Percentiles rank a stretch among this genome's conserved stretches.
These are phyloP conservation scores for Trichosporon asahii DNA, from an alignment of 1,284 basidiomycete genomes.

Conservation along the genomic window DNA sequence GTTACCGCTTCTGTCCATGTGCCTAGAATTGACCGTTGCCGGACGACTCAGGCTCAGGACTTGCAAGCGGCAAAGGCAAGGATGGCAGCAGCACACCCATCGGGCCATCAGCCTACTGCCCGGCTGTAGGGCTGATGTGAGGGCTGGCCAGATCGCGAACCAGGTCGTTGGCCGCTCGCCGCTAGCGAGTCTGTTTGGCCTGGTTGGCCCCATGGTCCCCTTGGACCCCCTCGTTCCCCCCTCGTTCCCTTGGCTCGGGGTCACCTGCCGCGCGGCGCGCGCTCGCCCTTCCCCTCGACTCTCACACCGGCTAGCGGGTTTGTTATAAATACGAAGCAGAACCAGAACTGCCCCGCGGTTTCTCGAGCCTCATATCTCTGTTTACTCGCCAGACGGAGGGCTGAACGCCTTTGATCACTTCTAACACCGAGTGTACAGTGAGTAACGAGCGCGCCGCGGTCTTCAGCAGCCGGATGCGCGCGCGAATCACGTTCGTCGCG, in stretches of 20 bases:
- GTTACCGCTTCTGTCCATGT: conserved; percentile 7
- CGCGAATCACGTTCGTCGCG: neutral
- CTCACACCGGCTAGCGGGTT: neutral
- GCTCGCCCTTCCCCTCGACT: neutral
- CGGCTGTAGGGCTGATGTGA: neutral
- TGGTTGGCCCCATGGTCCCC: conserved; percentile 7
- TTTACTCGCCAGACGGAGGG: neutral
- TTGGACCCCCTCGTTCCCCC: neutral
- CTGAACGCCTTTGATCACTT: neutral
- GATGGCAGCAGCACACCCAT: neutral
- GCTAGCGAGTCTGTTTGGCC: conserved; percentile 4
- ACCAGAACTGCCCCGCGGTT: neutral
- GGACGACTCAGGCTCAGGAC: neutral
- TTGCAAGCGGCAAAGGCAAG: neutral
- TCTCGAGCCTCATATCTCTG: neutral
- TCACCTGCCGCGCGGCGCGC: neutral
- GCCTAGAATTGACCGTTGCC: conserved; percentile 10
- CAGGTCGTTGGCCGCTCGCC: neutral
- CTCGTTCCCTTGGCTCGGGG: neutral
- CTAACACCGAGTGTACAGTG: neutral
- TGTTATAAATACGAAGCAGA: conserved; percentile 2
- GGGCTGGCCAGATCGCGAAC: conserved; percentile 2
- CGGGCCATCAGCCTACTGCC: neutral
- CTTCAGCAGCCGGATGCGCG: neutral
- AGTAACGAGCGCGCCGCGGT: neutral